These are phyloP conservation scores for Tephrocybe rancida DNA, from an alignment of 768 basidiomycete species.

Conservation along the genomic window DNA sequence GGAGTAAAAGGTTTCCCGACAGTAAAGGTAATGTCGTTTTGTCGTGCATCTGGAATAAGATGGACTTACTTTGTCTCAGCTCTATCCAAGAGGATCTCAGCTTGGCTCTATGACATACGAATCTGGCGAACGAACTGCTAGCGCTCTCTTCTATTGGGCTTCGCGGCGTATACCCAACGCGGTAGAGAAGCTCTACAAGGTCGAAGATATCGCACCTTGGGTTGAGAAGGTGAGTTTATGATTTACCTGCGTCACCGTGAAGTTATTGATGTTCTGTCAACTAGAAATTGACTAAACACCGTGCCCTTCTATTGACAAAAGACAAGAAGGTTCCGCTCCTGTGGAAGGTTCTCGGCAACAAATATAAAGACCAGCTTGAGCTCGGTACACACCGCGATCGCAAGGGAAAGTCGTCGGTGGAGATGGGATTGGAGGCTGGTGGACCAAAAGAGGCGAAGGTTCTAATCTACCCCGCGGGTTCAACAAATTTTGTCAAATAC, in stretches of 20 bases:
- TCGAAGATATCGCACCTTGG: slow-evolving; percentile 67
- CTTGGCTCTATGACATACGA: slow-evolving; percentile 68
- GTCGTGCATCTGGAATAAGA: too few species aligned
- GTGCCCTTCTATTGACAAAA: slow-evolving; percentile 73
- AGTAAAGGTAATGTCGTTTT: slow-evolving; percentile 60
- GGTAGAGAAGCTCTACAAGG: slow-evolving; percentile 59
- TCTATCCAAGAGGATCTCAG: slow-evolving; percentile 78
- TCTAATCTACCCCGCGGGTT: slow-evolving; percentile 67
- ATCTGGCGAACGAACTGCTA: slow-evolving; percentile 68
- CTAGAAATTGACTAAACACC: slow-evolving; percentile 39
- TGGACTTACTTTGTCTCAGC: slow-evolving; percentile 32
- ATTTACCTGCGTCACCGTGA: neutral
- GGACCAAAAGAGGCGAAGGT: slow-evolving; percentile 65
- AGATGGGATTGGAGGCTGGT: slow-evolving; percentile 60
- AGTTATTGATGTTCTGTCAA: neutral
- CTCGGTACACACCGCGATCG: slow-evolving; percentile 70
- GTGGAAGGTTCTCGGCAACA: slow-evolving; percentile 80
- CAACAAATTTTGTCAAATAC: slow-evolving; percentile 58
- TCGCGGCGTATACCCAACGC: slow-evolving; percentile 73
- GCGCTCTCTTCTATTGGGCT: slow-evolving; percentile 75
- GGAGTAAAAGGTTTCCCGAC: slow-evolving; percentile 93
- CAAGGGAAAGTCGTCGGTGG: slow-evolving; percentile 57
- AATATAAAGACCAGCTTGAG: slow-evolving; percentile 61
- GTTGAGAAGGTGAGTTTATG: slow-evolving; percentile 58
- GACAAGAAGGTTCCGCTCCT: slow-evolving; percentile 76